Evolutionary conservation across 257 asterid species (phyloP).

Genomic region (Solanum ahanhuiri): DNA sequence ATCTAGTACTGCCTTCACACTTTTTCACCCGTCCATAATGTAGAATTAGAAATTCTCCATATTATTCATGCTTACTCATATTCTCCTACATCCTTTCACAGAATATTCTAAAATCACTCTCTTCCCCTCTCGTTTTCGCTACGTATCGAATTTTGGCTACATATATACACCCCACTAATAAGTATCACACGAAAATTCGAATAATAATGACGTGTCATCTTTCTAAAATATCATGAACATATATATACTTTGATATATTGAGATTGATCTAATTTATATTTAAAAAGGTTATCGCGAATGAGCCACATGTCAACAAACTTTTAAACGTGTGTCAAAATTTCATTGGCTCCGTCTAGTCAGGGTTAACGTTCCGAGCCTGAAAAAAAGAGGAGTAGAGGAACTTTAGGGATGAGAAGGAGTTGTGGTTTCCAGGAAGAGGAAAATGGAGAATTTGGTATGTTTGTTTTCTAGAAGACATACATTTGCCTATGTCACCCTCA

Average conservation of each 20-base stretch:
- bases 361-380: not conserved
- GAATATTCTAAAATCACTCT: not conserved
- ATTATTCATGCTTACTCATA: not conserved
- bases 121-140: not conserved
- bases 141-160: not conserved
- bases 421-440: constrained; percentile 6
- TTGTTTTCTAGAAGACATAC: constrained; percentile 28
- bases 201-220: not conserved
- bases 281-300: not conserved
- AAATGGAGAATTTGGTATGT: constrained; percentile 15
- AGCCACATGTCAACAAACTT: not conserved
- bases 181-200: not conserved
- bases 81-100: not conserved
- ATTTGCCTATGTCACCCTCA: constrained; percentile 11
- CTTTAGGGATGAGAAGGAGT: constrained; percentile 9
- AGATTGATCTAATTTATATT: not conserved
- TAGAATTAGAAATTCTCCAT: not conserved
- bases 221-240: not conserved
- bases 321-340: not conserved
- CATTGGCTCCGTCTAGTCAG: not conserved
- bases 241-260: not conserved
- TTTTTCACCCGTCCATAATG: not conserved
- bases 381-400: constrained; percentile 1
- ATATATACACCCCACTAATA: too few relatives aligned
- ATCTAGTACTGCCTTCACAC: not conserved